These are phyloP conservation scores for Eucalyptus shirleyi DNA, from an alignment of 345 rosid species.

Conservation along the genomic window DNA sequence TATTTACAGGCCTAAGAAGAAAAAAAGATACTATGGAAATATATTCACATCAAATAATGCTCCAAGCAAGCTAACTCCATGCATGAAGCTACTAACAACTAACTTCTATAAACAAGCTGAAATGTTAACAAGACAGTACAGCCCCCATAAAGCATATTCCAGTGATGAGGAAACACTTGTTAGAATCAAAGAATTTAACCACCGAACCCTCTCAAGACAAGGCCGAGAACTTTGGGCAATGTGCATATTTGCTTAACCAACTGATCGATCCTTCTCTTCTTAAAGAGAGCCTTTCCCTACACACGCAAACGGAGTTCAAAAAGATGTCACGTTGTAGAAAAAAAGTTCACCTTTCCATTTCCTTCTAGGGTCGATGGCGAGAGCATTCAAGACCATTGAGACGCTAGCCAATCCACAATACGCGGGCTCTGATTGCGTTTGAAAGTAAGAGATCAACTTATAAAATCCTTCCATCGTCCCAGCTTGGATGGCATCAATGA, in stretches of 20 bases:
- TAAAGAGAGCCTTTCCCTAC: background rate
- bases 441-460: slow-evolving; percentile 66
- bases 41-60: background rate
- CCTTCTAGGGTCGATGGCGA: slow-evolving; percentile 73
- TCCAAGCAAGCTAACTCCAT: background rate
- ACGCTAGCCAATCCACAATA: slow-evolving; percentile 88
- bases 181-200: background rate
- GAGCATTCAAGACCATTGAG: slow-evolving; percentile 85
- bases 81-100: background rate
- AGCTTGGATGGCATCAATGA: slow-evolving; percentile 67
- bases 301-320: background rate
- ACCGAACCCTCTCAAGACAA: background rate
- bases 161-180: background rate
- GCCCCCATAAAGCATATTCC: background rate
- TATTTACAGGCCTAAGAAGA: background rate
- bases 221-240: background rate
- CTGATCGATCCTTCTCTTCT: background rate
- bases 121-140: background rate
- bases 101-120: background rate
- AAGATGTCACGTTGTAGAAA: background rate
- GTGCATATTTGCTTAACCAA: background rate
- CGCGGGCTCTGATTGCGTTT: slow-evolving; percentile 92
- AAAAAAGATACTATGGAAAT: background rate
- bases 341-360: slow-evolving; percentile 60
- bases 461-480: slow-evolving; percentile 95